phyloP scores from a whole-genome alignment of 805 yeast genomes.

The Wickerhamiella spandovensis region DNA sequence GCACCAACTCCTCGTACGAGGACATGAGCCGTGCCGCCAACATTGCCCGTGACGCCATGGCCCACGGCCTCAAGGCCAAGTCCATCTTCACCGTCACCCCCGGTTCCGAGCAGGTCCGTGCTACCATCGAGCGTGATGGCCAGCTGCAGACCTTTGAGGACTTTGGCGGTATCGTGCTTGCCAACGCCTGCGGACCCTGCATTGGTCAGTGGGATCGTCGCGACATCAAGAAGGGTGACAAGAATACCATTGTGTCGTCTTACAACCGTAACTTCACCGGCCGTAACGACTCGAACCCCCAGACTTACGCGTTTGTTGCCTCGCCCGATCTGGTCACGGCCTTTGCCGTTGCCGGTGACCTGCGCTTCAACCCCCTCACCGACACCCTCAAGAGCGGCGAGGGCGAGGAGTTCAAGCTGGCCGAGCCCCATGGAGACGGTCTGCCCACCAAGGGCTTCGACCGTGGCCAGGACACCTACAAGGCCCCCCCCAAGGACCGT shows the following conservation, averaged over 20 bases:
- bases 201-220: constrained; percentile 99
- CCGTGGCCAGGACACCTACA: constrained; percentile 88
- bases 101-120: constrained; percentile 96
- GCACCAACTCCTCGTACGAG: constrained; percentile 96
- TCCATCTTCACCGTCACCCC: constrained; percentile 92
- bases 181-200: constrained; percentile 99
- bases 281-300: constrained; percentile 96
- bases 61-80: constrained; percentile 79
- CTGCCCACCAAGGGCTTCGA: constrained; percentile 85
- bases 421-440: constrained; percentile 82
- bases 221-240: constrained; percentile 83
- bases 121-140: constrained; percentile 94
- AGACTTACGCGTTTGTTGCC: constrained; percentile 92
- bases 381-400: constrained; percentile 77
- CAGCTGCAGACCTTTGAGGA: constrained; percentile 65
- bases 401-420: constrained; percentile 81
- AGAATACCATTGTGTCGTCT: constrained; percentile 92
- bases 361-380: constrained; percentile 90
- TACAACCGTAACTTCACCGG: constrained; percentile 97
- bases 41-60: constrained; percentile 72
- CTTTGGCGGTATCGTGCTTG: constrained; percentile 83
- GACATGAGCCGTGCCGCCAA: constrained; percentile 96
- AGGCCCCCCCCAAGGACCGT: constrained; percentile 92
- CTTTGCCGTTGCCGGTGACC: constrained; percentile 89
- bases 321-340: constrained; percentile 96